Evolutionary conservation across 2,329 filamentous ascomycete species (phyloP).

Genomic region (Sclerotiophoma versabilis): DNA sequence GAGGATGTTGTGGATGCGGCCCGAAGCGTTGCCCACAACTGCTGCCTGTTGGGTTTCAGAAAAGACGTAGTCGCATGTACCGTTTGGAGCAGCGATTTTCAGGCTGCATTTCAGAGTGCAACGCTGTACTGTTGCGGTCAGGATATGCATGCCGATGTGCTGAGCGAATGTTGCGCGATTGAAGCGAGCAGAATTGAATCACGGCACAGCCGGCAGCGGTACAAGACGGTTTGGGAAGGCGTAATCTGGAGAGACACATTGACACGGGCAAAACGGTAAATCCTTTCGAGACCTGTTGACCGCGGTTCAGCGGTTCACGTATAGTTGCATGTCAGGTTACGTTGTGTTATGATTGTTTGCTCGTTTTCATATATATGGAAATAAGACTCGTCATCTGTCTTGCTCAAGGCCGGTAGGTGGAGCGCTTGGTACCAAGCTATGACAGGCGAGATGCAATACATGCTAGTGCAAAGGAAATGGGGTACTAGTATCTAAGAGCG

Average conservation of each 20-base stretch:
- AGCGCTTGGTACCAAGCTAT: conserved; percentile 42
- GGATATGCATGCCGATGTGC: not conserved
- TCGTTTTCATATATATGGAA: conserved; percentile 7
- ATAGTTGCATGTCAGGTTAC: not conserved
- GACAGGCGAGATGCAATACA: conserved; percentile 34
- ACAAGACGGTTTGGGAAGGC: conserved; percentile 2
- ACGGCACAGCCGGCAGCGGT: conserved; percentile 7
- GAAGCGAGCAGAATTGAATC: not conserved
- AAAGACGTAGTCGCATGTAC: not conserved
- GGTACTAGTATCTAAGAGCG: conserved; percentile 32
- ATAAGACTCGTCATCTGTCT: conserved; percentile 39
- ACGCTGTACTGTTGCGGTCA: not conserved
- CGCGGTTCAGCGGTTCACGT: too few species aligned
- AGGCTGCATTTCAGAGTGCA: not conserved
- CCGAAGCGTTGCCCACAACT: conserved; percentile 13
- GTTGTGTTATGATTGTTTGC: not conserved
- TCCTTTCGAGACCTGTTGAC: not conserved
- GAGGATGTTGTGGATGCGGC: conserved; percentile 4
- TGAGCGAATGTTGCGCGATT: not conserved
- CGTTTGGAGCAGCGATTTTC: not conserved
- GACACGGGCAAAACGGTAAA: not conserved
- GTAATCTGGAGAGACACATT: not conserved
- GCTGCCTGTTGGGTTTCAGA: conserved; percentile 4
- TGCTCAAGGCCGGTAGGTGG: conserved; percentile 37
- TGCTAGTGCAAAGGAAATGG: conserved; percentile 12